Percentiles rank a stretch among this genome's conserved stretches.
phyloP scores from a whole-genome alignment of 495 filamentous ascomycete genomes.

The Platismatia glauca region DNA sequence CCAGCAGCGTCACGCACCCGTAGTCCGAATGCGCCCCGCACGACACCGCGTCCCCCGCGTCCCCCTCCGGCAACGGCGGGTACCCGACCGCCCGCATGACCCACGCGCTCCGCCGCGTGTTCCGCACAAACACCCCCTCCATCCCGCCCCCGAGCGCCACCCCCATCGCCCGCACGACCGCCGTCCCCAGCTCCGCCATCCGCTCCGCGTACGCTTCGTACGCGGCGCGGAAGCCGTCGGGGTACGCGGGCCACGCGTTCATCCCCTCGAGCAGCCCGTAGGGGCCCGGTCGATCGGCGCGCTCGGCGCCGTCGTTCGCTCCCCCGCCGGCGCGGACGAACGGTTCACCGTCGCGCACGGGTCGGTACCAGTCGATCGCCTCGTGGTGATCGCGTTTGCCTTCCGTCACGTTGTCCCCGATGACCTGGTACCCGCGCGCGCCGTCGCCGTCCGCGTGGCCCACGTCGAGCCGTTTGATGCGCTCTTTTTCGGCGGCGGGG shows the following conservation, averaged over 20 bases:
- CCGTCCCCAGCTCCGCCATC: constrained; percentile 20
- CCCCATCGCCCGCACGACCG: constrained; percentile 33
- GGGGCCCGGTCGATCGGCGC: background rate
- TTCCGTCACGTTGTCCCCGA: constrained; percentile 11
- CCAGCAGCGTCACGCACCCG: constrained; percentile 34
- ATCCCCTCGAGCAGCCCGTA: constrained; percentile 2
- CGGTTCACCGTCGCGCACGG: background rate
- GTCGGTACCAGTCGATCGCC: constrained; percentile 4
- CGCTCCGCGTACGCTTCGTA: background rate
- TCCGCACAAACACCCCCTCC: constrained; percentile 17
- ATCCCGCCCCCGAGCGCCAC: constrained; percentile 26
- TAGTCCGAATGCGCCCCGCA: constrained; percentile 28
- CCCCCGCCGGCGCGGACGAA: background rate
- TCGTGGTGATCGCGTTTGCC: constrained; percentile 11
- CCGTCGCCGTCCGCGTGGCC: background rate
- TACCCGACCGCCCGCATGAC: constrained; percentile 21
- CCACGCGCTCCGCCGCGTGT: constrained; percentile 17
- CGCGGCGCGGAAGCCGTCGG: background rate
- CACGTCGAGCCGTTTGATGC: background rate
- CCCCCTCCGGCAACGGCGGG: constrained; percentile 8
- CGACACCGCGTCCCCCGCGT: background rate
- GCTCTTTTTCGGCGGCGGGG: background rate
- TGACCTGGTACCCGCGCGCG: constrained; percentile 7
- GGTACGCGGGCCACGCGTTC: background rate
- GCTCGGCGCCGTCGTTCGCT: background rate